Evolutionary conservation across 108 stramenopile genomes (phyloP).

Genomic region (Skeletonema tropicum): DNA sequence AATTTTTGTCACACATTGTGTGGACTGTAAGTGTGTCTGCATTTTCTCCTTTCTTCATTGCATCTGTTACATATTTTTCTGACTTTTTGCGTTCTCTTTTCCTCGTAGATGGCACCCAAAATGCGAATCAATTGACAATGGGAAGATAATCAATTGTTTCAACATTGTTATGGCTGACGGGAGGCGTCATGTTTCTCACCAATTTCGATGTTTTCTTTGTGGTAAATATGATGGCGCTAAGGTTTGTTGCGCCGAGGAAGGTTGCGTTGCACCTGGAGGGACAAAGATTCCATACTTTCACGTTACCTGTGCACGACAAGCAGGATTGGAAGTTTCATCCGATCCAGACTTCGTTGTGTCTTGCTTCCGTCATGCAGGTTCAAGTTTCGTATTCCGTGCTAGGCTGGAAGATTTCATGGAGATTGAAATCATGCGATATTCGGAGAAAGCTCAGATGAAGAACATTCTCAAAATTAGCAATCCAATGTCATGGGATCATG

Average conservation of each 20-base stretch:
- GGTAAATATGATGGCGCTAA: constrained; percentile 67
- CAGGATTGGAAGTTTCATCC: constrained; percentile 70
- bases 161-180: constrained; percentile 77
- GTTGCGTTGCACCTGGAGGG: constrained; percentile 50
- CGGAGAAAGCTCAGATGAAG: constrained; percentile 22
- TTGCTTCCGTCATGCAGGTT: constrained; percentile 72
- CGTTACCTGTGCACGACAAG: constrained; percentile 82
- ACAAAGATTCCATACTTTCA: constrained; percentile 54
- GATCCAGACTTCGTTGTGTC: constrained; percentile 34
- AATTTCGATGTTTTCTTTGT: constrained; percentile 68
- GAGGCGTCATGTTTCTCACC: constrained; percentile 46
- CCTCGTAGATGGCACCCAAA: constrained; percentile 60
- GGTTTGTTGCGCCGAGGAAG: constrained; percentile 52
- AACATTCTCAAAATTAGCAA: constrained; percentile 4
- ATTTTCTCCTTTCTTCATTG: not conserved
- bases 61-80: constrained; percentile 5
- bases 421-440: constrained; percentile 44
- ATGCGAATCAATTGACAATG: constrained; percentile 13
- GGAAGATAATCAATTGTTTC: constrained; percentile 49
- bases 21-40: constrained; percentile 66
- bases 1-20: constrained; percentile 74
- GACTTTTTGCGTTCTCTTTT: constrained; percentile 8
- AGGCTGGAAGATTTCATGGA: constrained; percentile 83
- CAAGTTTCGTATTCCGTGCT: constrained; percentile 72
- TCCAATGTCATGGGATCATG: constrained; percentile 68